Conservation (phyloP, 2,329 filamentous ascomycete genomes). For the Uncinocarpus reesii region DNA sequence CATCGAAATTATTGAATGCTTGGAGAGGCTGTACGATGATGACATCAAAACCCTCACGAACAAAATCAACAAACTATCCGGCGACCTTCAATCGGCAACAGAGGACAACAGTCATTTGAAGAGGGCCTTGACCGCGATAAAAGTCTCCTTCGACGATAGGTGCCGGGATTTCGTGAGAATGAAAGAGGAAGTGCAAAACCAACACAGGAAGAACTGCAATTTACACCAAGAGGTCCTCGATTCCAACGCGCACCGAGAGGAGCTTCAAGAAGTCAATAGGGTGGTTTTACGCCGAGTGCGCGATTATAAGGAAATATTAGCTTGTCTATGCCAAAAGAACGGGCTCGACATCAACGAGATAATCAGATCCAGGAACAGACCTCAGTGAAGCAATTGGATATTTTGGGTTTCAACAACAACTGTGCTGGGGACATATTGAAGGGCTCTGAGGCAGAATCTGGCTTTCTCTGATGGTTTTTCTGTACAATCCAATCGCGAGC, state of each 20-base stretch:
- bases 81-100: neutral
- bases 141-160: neutral
- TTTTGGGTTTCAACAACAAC: neutral
- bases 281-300: neutral
- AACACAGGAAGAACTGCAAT: neutral
- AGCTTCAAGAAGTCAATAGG: neutral
- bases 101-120: neutral
- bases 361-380: neutral
- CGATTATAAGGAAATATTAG: neutral
- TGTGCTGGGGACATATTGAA: too few species aligned
- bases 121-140: neutral
- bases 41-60: neutral
- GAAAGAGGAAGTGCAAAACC: neutral
- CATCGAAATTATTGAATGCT: neutral
- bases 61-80: neutral
- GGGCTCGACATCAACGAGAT: neutral
- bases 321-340: neutral
- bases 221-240: neutral
- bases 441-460: too few species aligned
- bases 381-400: neutral
- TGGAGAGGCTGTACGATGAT: neutral
- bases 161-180: neutral
- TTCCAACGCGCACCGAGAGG: neutral
- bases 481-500: too few species aligned
- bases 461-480: too few species aligned